A percentile compares a stretch with the other conserved stretches of the same genome.
These are phyloP conservation scores for Yarrowia bubula DNA, from an alignment of 805 yeast species.

Conservation along the genomic window DNA sequence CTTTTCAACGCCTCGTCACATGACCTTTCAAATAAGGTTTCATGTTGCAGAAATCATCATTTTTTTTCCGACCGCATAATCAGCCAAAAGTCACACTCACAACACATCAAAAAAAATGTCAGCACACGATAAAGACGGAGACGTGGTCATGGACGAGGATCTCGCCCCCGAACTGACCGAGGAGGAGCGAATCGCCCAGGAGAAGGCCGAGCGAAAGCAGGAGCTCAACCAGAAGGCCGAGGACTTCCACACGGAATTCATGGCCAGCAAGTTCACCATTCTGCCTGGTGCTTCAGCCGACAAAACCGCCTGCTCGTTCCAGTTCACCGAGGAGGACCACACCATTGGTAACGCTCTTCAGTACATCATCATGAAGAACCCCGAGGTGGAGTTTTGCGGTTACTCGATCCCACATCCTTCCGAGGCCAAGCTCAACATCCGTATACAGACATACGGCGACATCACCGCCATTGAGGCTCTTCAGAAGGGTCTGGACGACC, in stretches of 20 bases:
- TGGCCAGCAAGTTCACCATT: slow-evolving; percentile 29
- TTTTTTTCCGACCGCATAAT: slow-evolving; percentile 21
- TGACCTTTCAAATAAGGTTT: background rate
- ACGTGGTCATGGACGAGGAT: slow-evolving; percentile 24
- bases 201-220: slow-evolving; percentile 26
- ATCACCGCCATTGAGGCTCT: slow-evolving; percentile 89
- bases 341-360: slow-evolving; percentile 92
- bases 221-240: slow-evolving; percentile 25
- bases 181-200: slow-evolving; percentile 22
- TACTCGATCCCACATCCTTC: slow-evolving; percentile 98
- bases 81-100: background rate
- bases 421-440: slow-evolving; percentile 79
- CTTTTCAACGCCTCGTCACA: background rate
- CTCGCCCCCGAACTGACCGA: slow-evolving; percentile 11
- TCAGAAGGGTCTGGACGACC: slow-evolving; percentile 84
- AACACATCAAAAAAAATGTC: slow-evolving; percentile 11
- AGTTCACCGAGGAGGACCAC: slow-evolving; percentile 90
- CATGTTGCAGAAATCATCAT: slow-evolving; percentile 1
- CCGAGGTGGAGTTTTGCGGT: slow-evolving; percentile 97
- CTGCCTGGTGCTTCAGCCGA: slow-evolving; percentile 90
- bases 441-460: slow-evolving; percentile 89
- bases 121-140: slow-evolving; percentile 25
- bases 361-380: slow-evolving; percentile 94
- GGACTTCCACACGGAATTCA: slow-evolving; percentile 19
- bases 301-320: slow-evolving; percentile 93